Base-by-base conservation (phyloP, 257 asterid genomes). In the Ballota nigra region DNA sequence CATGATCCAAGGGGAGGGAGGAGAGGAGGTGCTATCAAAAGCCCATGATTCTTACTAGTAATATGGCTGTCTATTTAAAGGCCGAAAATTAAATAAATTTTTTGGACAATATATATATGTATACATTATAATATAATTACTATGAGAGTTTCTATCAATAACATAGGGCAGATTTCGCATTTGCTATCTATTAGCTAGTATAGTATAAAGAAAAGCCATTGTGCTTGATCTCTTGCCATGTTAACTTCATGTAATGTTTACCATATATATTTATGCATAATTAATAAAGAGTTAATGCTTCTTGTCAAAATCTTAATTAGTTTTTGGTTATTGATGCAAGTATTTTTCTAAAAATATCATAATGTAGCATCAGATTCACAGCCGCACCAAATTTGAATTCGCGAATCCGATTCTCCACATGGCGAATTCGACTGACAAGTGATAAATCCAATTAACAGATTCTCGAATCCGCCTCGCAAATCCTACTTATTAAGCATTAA, bases 1-100 rank as follows among this genome's bases (percentile, higher is more conserved):
- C 97, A 92, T 41, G 96, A 89, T n/a, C 89, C 96, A 8, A 83
- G 88, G 73, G 92, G 95, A 73, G 92, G 95, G 65, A 88, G 19
- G 85, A 86, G 28, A 64, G 89, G 89, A 8, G 86, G 85, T 4
- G 84, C 86, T 77, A 73, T 84, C 77, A 86, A 66, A 71, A 71
- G 73, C 56, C 96, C 86, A 28, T 86, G 74, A 80, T n/a, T 19
- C 15, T 20, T 28, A 28, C 59, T 26, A 11, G 9, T 59, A 8
- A 22, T 13, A 13, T 16, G 23, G 33, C 38, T 13, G 15, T 57
- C 2, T 57, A 57, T 13, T 24, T 13, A 15, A 24, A 18, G 62
- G 55, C 41, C 23, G 4, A 51, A 8, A 51, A 18, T 13, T 71
- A 11, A 26, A 68, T 58, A 72, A 49, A 55, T 43, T 70, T 63